These are phyloP conservation scores for Neocucurbitaria cava DNA, from an alignment of 2,329 filamentous ascomycete species.

Conservation along the genomic window DNA sequence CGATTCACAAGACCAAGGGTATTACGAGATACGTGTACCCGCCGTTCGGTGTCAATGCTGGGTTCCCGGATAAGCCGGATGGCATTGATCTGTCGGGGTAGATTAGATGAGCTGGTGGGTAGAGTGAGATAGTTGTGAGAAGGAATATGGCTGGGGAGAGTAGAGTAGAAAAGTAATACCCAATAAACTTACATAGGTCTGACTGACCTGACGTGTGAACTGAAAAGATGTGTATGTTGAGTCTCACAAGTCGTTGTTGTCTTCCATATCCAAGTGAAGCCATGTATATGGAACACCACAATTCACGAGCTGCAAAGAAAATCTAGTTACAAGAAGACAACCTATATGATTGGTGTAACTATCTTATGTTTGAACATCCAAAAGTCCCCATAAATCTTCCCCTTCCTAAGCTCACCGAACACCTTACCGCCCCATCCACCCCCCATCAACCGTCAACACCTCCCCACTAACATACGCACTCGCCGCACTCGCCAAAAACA, in stretches of 20 bases:
- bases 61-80: conserved; percentile 57
- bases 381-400: too few relatives aligned
- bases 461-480: conserved; percentile 84
- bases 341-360: too few relatives aligned
- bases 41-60: conserved; percentile 57
- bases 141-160: conserved; percentile 4
- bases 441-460: conserved; percentile 83
- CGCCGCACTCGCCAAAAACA: conserved; percentile 78
- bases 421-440: conserved; percentile 84
- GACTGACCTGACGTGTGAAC: too few relatives aligned
- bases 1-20: conserved; percentile 56
- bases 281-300: too few relatives aligned
- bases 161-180: conserved; percentile 14
- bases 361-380: too few relatives aligned
- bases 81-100: conserved; percentile 46
- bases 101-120: too few relatives aligned
- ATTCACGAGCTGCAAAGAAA: too few relatives aligned
- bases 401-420: background rate
- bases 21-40: conserved; percentile 58
- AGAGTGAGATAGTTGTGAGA: conserved; percentile 15
- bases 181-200: conserved; percentile 8
- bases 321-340: too few relatives aligned
- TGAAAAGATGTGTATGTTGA: background rate
- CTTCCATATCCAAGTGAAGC: too few relatives aligned
- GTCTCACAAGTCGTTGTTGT: too few relatives aligned